A percentile compares a stretch with the other conserved stretches of the same genome.
phyloP scores from a whole-genome alignment of 176 grass and related monocot species.

The Typha latifolia region DNA sequence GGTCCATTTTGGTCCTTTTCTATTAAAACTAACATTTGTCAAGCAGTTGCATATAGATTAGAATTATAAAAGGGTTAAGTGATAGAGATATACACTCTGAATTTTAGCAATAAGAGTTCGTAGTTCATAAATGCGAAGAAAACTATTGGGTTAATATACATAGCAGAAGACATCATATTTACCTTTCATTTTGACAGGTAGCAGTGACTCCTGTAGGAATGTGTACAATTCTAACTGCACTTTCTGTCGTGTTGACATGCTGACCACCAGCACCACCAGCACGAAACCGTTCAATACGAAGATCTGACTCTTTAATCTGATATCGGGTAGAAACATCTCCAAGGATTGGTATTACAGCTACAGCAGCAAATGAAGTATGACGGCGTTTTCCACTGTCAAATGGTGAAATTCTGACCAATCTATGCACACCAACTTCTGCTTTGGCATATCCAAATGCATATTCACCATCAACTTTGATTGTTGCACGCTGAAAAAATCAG shows the following conservation, averaged over 20 bases:
- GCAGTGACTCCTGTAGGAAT: slow-evolving; percentile 86
- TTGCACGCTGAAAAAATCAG: slow-evolving; percentile 54
- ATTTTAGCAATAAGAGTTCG: too few species aligned
- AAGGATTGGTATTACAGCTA: slow-evolving; percentile 88
- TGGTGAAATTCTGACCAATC: slow-evolving; percentile 86
- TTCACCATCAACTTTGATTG: slow-evolving; percentile 86
- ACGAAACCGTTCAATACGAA: slow-evolving; percentile 83
- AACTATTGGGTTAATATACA: too few species aligned
- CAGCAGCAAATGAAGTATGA: slow-evolving; percentile 92
- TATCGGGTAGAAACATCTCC: slow-evolving; percentile 50
- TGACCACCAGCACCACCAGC: slow-evolving; percentile 80
- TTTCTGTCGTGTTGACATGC: slow-evolving; percentile 93
- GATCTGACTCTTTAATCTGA: slow-evolving; percentile 90
- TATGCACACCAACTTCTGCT: slow-evolving; percentile 81
- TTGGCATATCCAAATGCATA: slow-evolving; percentile 92
- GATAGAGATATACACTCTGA: too few species aligned
- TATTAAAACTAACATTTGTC: too few species aligned
- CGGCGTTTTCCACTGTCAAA: slow-evolving; percentile 82
- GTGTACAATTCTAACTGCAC: slow-evolving; percentile 91
- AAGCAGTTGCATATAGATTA: too few species aligned
- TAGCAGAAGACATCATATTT: slow-evolving; percentile 10
- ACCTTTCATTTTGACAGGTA: slow-evolving; percentile 96
- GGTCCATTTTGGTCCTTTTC: too few species aligned
- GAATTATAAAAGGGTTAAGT: too few species aligned
- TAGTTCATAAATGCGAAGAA: too few species aligned